Base-by-base conservation (phyloP, 257 asterid species). In the Solanum pimpinellifolium region DNA sequence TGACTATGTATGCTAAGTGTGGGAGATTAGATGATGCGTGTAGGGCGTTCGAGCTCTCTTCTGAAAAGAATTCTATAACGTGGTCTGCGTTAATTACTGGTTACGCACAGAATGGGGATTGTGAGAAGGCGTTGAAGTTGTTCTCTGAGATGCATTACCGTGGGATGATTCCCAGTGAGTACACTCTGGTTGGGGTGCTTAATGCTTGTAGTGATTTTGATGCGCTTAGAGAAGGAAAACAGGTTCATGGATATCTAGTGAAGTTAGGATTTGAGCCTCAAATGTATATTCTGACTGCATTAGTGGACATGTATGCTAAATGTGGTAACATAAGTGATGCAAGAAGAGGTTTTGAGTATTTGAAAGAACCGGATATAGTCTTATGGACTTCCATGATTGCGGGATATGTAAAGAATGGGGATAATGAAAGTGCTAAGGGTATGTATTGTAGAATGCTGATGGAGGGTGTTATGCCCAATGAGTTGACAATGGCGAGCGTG, bases 31-130 rank as follows among this genome's bases (percentile, higher is more conserved):
- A 86, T 12, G 94, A 93, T 73, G 94, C 99, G 2, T 89, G 90
- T 84, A 81, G 37, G 56, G 92, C 89, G 21, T 96, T 94, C 86
- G 94, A 93, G 93, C 89, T 89, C 66, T 92, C 92, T 1, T 80
- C 87, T 60, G 91, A 88, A 70, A 93, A 91, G 92, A 94, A 96
- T 85, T 86, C 95, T 4, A 95, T 96, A 83, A 93, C 99, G 0
- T 96, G 98, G 99, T 95, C 99, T 86, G 99, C 99, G 0, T 89
- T 96, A 95, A 91, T 95, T 42, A 96, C 99, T 15, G 99, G 97
- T 47, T 92, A 89, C 27, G 93, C 97, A 0, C 99, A 96, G 90
- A 89, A 89, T 83, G 99, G 96, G n/a, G 89, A 92, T 21, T 92
- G 95, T 15, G 94, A 90, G 60, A 95, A 93, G 89, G 97, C 98